A percentile compares a stretch with the other conserved stretches of the same genome.
Conservation (phyloP, 257 asterid species). For the Solanum appendiculatum region DNA sequence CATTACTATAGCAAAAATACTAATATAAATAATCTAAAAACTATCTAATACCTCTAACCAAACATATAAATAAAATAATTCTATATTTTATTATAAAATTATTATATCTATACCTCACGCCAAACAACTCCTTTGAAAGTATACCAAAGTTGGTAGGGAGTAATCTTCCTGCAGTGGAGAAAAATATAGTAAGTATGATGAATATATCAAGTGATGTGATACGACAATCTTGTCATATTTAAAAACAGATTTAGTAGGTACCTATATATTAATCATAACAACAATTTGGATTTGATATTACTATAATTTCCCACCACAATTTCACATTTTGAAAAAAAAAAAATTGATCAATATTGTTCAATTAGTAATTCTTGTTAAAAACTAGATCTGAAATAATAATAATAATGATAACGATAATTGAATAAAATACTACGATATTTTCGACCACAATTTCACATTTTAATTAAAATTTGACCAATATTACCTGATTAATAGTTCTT, state of each 20-base stretch:
- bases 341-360: not conserved
- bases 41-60: accelerated
- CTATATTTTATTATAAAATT: accelerated
- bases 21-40: too few relatives aligned
- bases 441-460: not conserved
- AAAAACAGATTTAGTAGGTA: not conserved
- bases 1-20: not conserved
- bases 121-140: not conserved
- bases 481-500: not conserved
- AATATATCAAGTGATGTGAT: not conserved
- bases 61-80: too few relatives aligned
- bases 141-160: not conserved
- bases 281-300: not conserved
- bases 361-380: not conserved
- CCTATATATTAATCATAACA: not conserved
- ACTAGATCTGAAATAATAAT: not conserved
- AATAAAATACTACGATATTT: not conserved
- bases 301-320: not conserved
- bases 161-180: not conserved
- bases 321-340: not conserved
- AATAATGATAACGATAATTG: not conserved
- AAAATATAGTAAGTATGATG: not conserved
- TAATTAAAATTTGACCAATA: not conserved
- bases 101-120: too few relatives aligned
- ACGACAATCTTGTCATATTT: not conserved